These are phyloP conservation scores for Datura wrightii DNA, from an alignment of 257 asterid genomes.

Conservation along the genomic window DNA sequence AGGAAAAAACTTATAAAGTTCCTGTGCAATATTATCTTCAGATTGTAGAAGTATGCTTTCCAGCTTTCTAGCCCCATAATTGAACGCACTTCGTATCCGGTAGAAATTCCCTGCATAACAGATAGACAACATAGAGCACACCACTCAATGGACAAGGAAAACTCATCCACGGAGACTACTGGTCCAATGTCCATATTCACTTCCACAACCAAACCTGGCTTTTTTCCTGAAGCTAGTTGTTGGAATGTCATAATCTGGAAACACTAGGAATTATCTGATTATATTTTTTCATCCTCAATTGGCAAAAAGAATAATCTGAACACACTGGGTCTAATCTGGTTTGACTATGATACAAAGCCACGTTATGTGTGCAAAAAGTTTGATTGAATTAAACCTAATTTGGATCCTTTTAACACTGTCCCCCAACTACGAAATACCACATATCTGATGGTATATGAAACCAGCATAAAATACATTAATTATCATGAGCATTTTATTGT, in stretches of 20 bases:
- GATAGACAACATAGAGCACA: not conserved
- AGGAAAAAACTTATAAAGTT: conserved; percentile 66
- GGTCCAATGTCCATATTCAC: not conserved
- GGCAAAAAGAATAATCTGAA: conserved; percentile 19
- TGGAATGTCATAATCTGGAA: conserved; percentile 24
- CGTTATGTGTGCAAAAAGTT: not conserved
- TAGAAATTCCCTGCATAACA: conserved; percentile 68
- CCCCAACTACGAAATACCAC: not conserved
- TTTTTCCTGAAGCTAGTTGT: not conserved
- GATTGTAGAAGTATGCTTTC: conserved; percentile 60
- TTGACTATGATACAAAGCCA: conserved; percentile 10
- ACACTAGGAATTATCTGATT: not conserved
- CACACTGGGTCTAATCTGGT: conserved; percentile 6
- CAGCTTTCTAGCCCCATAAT: conserved; percentile 80
- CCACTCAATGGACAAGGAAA: conserved; percentile 11
- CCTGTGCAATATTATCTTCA: conserved; percentile 53
- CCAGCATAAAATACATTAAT: not conserved
- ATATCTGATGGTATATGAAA: not conserved
- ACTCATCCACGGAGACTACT: not conserved
- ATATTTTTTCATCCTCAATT: not conserved
- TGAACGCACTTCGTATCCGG: conserved; percentile 87
- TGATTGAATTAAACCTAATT: conserved; percentile 6
- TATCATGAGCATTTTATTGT: not conserved
- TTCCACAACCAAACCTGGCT: conserved; percentile 21
- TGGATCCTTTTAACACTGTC: not conserved